phyloP scores from a whole-genome alignment of 2,329 filamentous ascomycete species.

The Ambrosiella cleistominuta region DNA sequence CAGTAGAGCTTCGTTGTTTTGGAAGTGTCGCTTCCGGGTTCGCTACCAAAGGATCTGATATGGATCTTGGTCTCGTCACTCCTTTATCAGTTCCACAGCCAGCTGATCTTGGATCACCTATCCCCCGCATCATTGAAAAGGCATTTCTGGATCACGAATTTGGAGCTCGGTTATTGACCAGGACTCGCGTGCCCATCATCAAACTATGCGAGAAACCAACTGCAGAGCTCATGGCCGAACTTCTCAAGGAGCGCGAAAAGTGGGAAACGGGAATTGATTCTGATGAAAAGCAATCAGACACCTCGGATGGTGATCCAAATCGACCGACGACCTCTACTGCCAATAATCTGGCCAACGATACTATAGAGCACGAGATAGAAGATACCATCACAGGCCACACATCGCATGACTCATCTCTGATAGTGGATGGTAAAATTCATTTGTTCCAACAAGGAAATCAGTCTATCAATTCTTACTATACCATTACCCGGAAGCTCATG shows the following conservation, averaged over 20 bases:
- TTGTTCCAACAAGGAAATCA: constrained; percentile 8
- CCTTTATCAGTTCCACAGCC: constrained; percentile 37
- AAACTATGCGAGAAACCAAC: constrained; percentile 64
- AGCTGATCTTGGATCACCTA: constrained; percentile 37
- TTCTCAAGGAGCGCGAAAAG: constrained; percentile 47
- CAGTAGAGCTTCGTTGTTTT: constrained; percentile 58
- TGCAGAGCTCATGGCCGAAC: constrained; percentile 37
- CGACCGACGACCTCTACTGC: no score
- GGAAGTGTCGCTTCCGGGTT: constrained; percentile 74
- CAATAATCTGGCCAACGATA: no score
- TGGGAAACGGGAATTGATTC: constrained; percentile 43
- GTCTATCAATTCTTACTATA: constrained; percentile 9
- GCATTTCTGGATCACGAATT: constrained; percentile 53
- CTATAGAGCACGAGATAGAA: no score
- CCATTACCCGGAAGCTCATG: constrained; percentile 9
- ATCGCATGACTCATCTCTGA: background rate
- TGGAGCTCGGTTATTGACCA: constrained; percentile 59
- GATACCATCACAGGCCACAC: no score
- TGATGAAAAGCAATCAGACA: background rate
- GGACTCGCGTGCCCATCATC: constrained; percentile 71
- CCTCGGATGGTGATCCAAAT: background rate
- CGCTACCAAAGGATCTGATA: constrained; percentile 72
- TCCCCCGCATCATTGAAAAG: constrained; percentile 61
- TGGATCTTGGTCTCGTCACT: constrained; percentile 69
- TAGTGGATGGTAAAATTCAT: constrained; percentile 7